Evolutionary conservation across 331 rosid species (phyloP).

Genomic region (Pyracantha coccinea): DNA sequence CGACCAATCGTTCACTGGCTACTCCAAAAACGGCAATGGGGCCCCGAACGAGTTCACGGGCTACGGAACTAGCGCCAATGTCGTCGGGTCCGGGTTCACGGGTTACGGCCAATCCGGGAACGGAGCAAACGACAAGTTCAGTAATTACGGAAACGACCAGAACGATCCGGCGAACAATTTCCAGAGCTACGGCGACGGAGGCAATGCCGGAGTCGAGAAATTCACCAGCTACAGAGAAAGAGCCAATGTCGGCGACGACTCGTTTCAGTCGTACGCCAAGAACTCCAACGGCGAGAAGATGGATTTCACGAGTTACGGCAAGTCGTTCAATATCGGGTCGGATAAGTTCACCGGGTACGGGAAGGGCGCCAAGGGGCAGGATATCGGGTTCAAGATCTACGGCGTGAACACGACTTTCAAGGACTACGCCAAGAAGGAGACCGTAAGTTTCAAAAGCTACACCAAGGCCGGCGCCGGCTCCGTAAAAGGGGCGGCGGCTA

Average conservation of each 20-base stretch:
- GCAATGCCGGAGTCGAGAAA: slow-evolving; percentile 51
- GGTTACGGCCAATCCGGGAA: slow-evolving; percentile 44
- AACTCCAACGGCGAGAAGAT: slow-evolving; percentile 43
- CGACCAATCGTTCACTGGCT: slow-evolving; percentile 51
- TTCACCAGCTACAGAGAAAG: slow-evolving; percentile 70
- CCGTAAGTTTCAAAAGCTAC: slow-evolving; percentile 32
- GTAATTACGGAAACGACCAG: slow-evolving; percentile 47
- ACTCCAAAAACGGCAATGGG: slow-evolving; percentile 70
- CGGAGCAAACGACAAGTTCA: slow-evolving; percentile 50
- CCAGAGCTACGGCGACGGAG: slow-evolving; percentile 59
- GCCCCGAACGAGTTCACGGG: slow-evolving; percentile 39
- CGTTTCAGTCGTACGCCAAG: slow-evolving; percentile 67
- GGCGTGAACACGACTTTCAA: slow-evolving; percentile 84
- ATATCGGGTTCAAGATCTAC: slow-evolving; percentile 55
- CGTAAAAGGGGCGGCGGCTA: slow-evolving; percentile 1
- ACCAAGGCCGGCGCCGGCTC: slow-evolving; percentile 40
- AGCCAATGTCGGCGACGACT: slow-evolving; percentile 76
- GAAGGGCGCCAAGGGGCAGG: slow-evolving; percentile 24
- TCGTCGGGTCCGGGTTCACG: slow-evolving; percentile 54
- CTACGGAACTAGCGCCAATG: slow-evolving; percentile 65
- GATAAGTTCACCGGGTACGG: slow-evolving; percentile 73
- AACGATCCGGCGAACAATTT: slow-evolving; percentile 66
- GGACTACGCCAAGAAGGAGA: slow-evolving; percentile 50
- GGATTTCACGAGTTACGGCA: slow-evolving; percentile 66
- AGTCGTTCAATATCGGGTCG: slow-evolving; percentile 73